Evolutionary conservation across 495 filamentous ascomycete genomes (phyloP).

Genomic region (Aspergillus campestris): DNA sequence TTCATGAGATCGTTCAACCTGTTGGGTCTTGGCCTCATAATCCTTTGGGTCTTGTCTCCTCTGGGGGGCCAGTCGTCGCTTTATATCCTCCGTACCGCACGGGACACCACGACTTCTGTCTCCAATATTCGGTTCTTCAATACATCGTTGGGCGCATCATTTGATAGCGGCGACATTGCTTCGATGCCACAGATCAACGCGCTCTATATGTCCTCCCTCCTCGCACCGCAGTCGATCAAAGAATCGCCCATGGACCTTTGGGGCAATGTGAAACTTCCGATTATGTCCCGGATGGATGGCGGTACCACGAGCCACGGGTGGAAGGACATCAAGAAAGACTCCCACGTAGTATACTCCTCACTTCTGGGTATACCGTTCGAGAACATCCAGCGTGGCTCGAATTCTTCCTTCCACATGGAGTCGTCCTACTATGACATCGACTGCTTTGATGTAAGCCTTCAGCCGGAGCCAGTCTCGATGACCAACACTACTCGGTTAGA

Average conservation of each 20-base stretch:
- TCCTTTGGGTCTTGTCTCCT: conserved; percentile 1
- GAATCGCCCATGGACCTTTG: background rate
- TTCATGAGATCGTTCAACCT: background rate
- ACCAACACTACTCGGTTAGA: too few relatives aligned
- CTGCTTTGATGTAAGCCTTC: background rate
- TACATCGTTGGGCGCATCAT: too few relatives aligned
- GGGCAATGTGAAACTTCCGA: background rate
- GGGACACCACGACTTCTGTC: too few relatives aligned
- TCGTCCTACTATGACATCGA: background rate
- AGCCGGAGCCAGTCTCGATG: background rate
- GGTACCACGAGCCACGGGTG: too few relatives aligned
- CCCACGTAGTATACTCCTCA: too few relatives aligned
- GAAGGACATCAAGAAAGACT: too few relatives aligned
- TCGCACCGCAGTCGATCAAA: background rate
- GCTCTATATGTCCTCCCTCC: background rate
- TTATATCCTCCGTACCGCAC: background rate
- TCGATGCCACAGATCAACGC: background rate
- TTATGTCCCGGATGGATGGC: background rate
- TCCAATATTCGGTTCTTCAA: too few relatives aligned
- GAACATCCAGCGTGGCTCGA: background rate
- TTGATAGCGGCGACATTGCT: too few relatives aligned
- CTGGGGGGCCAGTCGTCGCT: conserved; percentile 1
- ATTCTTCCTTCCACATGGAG: background rate
- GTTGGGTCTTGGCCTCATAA: background rate
- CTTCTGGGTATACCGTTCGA: too few relatives aligned